Conservation (phyloP, 1,139 yeast species). For the Scheffersomyces insectosa region DNA sequence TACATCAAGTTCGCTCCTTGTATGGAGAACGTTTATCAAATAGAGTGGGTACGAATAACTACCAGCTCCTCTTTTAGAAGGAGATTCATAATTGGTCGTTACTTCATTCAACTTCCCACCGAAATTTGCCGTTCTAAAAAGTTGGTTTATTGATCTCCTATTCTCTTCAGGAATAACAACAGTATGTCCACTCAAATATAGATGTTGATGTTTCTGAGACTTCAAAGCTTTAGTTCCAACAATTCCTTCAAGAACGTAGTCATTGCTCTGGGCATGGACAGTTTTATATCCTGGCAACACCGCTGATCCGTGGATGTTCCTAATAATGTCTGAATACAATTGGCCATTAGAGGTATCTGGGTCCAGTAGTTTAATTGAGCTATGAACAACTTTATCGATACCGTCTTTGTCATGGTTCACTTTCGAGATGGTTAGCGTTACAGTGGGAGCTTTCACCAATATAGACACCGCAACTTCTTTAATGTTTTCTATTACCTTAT, state of each 20-base stretch:
- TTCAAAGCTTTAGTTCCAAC: conserved; percentile 30
- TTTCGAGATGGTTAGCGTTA: too few relatives aligned
- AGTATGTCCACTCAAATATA: conserved; percentile 46
- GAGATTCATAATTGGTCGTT: background rate
- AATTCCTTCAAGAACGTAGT: conserved; percentile 26
- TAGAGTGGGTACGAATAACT: too few relatives aligned
- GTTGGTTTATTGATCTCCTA: conserved; percentile 23
- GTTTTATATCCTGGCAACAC: conserved; percentile 15
- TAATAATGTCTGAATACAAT: background rate
- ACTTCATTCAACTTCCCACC: too few relatives aligned
- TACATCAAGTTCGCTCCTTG: too few relatives aligned
- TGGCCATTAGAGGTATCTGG: too few relatives aligned
- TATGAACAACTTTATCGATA: too few relatives aligned
- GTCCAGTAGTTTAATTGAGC: too few relatives aligned
- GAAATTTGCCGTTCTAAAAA: conserved; percentile 9
- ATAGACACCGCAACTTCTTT: too few relatives aligned
- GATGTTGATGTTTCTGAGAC: conserved; percentile 43
- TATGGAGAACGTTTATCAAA: too few relatives aligned
- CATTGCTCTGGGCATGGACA: conserved; percentile 21
- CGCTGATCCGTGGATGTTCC: conserved; percentile 19
- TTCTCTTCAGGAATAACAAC: conserved; percentile 22
- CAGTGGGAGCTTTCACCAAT: too few relatives aligned
- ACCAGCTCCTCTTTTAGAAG: background rate
- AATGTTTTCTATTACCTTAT: too few relatives aligned
- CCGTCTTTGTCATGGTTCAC: too few relatives aligned